Base-by-base conservation (phyloP, 352 stramenopile species). In the Hyaloperonospora arabidopsidis region DNA sequence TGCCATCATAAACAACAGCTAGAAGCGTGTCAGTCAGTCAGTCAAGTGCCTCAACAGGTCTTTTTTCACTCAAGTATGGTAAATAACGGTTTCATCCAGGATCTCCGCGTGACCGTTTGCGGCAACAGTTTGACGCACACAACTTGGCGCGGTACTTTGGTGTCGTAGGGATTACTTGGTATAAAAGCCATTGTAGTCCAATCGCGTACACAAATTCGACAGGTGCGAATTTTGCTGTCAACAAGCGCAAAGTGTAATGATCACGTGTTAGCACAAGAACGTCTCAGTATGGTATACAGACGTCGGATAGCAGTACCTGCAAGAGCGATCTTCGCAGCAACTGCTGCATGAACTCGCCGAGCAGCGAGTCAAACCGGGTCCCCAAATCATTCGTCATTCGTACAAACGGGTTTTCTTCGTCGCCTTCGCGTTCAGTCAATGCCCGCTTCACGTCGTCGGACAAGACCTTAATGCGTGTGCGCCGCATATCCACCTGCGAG, bases 281-380 rank as follows among this genome's bases (percentile, higher is more conserved):
- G 13, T 41, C 5, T 43, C 18, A 55, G 12, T 21, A 11, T 11
- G 47, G 40, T n/a, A 6, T 52, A 21, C 39, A 48, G 13, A 17
- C 49, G 17, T 22, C 5, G 6, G 19, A 48, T 12, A 15, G 46
- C n/a, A 50, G 18, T 63, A 95, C 84, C 80, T 95, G 80, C 13
- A 93, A 52, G 17, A 84, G 68, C 13, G 84, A 95, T 10, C 83
- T 74, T n/a, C 72, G 76, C 28, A 92, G 57, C 43, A 97, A 59
- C 67, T 95, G 75, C 54, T 88, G 76, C 84, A 97, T 94, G 40
- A 97, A 96, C 36, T 95, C 77, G 7, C 64, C 66, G 17, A 96
- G 69, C 17, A 95, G 67, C 22, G 84, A 86, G 54, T 96, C 81
- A 45, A 97, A 96, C 18, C 92, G 81, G 39, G 83, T 85, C 57